These are phyloP conservation scores for Barbatosphaeria neglecta DNA, from an alignment of 495 filamentous ascomycete genomes.

Conservation along the genomic window DNA sequence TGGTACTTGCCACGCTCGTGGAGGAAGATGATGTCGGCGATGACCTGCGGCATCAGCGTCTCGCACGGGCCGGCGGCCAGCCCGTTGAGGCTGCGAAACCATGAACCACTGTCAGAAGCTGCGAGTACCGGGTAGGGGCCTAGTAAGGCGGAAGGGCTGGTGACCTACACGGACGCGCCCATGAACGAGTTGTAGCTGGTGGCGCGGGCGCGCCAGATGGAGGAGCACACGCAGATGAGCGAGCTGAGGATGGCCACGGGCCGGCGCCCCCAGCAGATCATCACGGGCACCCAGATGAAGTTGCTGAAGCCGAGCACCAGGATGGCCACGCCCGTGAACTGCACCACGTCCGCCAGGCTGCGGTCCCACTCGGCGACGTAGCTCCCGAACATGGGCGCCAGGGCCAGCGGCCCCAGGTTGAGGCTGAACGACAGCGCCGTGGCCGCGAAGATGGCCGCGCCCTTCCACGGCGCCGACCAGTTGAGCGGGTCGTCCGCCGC, in stretches of 20 bases:
- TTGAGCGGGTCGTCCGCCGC: slow-evolving; percentile 46
- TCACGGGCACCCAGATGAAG: slow-evolving; percentile 53
- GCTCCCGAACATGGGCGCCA: slow-evolving; percentile 42
- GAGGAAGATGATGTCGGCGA: slow-evolving; percentile 53
- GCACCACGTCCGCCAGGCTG: slow-evolving; percentile 9
- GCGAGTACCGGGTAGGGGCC: too few relatives aligned
- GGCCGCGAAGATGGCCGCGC: slow-evolving; percentile 28
- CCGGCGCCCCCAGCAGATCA: slow-evolving; percentile 46
- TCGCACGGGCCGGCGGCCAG: slow-evolving; percentile 47
- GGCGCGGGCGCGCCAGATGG: slow-evolving; percentile 49
- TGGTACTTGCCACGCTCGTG: slow-evolving; percentile 55
- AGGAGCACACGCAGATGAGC: slow-evolving; percentile 43
- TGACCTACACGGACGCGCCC: slow-evolving; percentile 41
- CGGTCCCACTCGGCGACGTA: slow-evolving; percentile 36
- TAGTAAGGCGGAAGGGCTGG: background rate
- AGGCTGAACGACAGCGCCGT: slow-evolving; percentile 38
- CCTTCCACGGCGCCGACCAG: slow-evolving; percentile 36
- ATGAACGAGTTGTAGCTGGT: slow-evolving; percentile 48
- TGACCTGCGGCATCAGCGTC: slow-evolving; percentile 48
- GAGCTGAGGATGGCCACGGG: slow-evolving; percentile 46
- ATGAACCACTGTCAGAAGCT: too few relatives aligned
- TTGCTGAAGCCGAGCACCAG: slow-evolving; percentile 54
- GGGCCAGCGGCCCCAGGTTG: slow-evolving; percentile 43
- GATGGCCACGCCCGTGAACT: slow-evolving; percentile 45
- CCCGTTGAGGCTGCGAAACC: slow-evolving; percentile 44